Evolutionary conservation across 1,284 basidiomycete genomes (phyloP).

Genomic region (Irpex sp.): DNA sequence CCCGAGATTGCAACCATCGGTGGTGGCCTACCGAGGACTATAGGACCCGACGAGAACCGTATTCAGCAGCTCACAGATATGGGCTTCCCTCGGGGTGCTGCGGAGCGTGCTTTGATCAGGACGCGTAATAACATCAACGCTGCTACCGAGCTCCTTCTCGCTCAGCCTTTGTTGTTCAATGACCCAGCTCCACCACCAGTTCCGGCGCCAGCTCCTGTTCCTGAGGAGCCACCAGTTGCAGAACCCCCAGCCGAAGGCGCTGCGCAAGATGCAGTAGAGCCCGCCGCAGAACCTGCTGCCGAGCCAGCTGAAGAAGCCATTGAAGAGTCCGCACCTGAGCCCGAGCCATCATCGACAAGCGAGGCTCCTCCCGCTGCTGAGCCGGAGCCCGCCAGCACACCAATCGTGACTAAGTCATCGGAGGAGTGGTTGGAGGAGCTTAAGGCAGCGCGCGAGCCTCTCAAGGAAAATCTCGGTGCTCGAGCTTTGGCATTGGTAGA

Average conservation of each 20-base stretch:
- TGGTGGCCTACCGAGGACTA: constrained; percentile 35
- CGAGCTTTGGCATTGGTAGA: constrained; percentile 82
- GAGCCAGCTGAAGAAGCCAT: neutral
- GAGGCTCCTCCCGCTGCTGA: neutral
- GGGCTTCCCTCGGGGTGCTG: constrained; percentile 90
- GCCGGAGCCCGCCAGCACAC: constrained; percentile 6
- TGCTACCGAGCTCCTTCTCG: constrained; percentile 87
- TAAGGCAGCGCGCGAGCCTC: constrained; percentile 60
- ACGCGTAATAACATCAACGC: constrained; percentile 87
- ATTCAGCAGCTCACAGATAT: constrained; percentile 89
- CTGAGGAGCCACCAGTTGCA: no score
- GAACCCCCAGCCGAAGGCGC: constrained; percentile 2
- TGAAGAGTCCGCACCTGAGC: neutral
- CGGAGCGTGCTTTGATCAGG: constrained; percentile 79
- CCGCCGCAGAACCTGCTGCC: constrained; percentile 14
- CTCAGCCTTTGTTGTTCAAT: constrained; percentile 74
- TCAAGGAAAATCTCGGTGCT: constrained; percentile 63
- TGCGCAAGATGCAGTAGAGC: constrained; percentile 14
- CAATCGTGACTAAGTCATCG: constrained; percentile 39
- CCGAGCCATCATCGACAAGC: constrained; percentile 4
- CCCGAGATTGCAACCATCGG: constrained; percentile 16
- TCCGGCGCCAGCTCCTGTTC: no score
- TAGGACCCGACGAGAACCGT: constrained; percentile 70
- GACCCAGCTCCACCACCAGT: constrained; percentile 25
- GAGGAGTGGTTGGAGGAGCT: constrained; percentile 67